A percentile compares a stretch with the other conserved stretches of the same genome.
Evolutionary conservation across 192 early-diverging fungal species (phyloP).

Genomic region (Umbelopsis ramanniana): DNA sequence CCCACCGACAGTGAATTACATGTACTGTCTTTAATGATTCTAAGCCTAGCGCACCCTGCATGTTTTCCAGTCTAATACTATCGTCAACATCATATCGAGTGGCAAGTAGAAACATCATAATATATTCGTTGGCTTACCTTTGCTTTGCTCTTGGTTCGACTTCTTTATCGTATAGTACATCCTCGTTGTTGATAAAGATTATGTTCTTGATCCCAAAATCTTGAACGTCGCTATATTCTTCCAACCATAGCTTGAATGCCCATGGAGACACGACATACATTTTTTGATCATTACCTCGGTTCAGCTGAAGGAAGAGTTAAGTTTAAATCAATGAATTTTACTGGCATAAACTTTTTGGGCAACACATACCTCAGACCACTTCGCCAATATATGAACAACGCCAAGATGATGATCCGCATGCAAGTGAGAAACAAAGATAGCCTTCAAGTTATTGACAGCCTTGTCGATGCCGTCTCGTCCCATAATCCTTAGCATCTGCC

Average conservation of each 20-base stretch:
- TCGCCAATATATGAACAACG: conserved; percentile 68
- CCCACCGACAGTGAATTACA: conserved; percentile 83
- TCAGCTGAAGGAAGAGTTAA: conserved; percentile 8
- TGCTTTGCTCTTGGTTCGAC: not conserved
- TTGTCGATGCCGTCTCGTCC: conserved; percentile 60
- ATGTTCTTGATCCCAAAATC: conserved; percentile 60
- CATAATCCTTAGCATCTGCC: conserved; percentile 79
- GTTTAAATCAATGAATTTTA: not conserved
- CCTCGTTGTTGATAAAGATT: conserved; percentile 55
- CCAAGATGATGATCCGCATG: conserved; percentile 99
- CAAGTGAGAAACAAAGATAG: conserved; percentile 93
- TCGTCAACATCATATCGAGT: not conserved
- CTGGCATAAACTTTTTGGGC: not conserved
- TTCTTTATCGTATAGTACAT: conserved; percentile 45
- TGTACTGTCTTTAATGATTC: conserved; percentile 62
- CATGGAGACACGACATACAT: conserved; percentile 61
- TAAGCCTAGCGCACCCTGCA: conserved; percentile 55
- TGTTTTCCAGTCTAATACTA: not conserved
- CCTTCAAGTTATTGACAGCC: conserved; percentile 60
- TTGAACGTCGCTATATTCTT: conserved; percentile 72
- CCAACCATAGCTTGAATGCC: conserved; percentile 60
- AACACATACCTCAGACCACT: conserved; percentile 66
- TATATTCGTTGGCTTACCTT: not conserved
- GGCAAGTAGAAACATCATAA: not conserved
- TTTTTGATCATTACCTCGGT: conserved; percentile 23